Evolutionary conservation across 225 moss, liverwort and hornwort genomes (phyloP), one percentile per base, ranked within the genome.

Genomic region (Thuidium tamariscinum): DNA sequence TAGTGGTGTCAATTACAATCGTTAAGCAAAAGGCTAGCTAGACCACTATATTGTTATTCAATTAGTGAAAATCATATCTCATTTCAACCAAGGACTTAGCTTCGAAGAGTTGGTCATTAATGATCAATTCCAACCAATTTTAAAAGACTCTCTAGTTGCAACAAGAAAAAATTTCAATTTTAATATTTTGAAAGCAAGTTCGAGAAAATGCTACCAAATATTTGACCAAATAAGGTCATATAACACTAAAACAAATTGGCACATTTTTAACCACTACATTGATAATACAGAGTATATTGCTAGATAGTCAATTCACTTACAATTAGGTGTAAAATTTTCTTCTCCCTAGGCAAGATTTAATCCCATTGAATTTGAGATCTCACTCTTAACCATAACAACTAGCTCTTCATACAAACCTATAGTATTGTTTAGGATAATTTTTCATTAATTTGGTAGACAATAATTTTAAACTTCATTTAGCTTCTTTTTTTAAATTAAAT

Each of bases 271-370:
- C 26, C 3, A 42, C 9, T 16, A 42, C 13, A 41, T 26, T 0
- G n/a, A n/a, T n/a, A 0, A 26, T 4, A 42, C 0, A n/a, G n/a
- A n/a, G n/a, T 23, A 7, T 25, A 25, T 37, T 37, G 3, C 22
- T 39, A 19, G 11, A 37, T 13, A 23, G 16, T 5, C 42, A 70
- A 42, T 27, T 9, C 0, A 70, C 0, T 26, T 70, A 15, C 4
- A 5, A 0, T 42, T 70, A 16, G 9, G 16, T 42, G 16, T 16
- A 70, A 18, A 32, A 4, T 3, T 7, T 10, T 49, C 27, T 74
- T 74, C 49, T 2, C 2, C 4, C 2, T 12, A 32, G 17, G 19
- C 32, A 73, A 32, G 7, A 49, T 73, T 73, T 18, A 48, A 73
- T 48, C 29, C 19, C 75, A 21, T 34, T 11, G 7, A 75, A n/a